Evolutionary conservation across 768 basidiomycete species (phyloP).

Genomic region (Kwoniella newhampshirensis): DNA sequence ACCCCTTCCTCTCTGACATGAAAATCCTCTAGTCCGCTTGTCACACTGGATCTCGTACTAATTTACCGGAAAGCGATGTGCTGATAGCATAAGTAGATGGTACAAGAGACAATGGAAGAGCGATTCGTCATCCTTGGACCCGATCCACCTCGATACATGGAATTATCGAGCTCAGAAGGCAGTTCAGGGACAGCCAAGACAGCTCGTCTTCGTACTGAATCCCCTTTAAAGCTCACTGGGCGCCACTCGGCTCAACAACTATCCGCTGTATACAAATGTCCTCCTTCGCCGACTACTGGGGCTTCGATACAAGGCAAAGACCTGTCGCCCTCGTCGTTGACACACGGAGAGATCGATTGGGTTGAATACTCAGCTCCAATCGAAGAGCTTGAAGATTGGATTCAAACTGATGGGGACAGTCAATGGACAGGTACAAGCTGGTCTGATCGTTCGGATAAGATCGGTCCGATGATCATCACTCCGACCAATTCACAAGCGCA

Average conservation of each 20-base stretch:
- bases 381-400: conserved; percentile 7
- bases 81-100: no score
- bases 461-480: conserved; percentile 11
- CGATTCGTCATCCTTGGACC: conserved; percentile 23
- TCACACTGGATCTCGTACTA: no score
- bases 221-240: no score
- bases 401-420: not conserved
- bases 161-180: conserved; percentile 14
- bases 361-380: conserved; percentile 13
- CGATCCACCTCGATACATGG: conserved; percentile 17
- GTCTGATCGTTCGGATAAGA: not conserved
- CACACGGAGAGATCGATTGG: conserved; percentile 13
- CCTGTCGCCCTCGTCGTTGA: not conserved
- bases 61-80: no score
- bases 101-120: not conserved
- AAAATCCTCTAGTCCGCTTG: no score
- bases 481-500: conserved; percentile 4
- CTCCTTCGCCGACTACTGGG: not conserved
- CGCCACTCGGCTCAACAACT: no score
- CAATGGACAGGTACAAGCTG: conserved; percentile 11
- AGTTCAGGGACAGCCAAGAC: conserved; percentile 7
- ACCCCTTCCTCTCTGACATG: no score
- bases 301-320: not conserved
- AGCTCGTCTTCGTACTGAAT: no score
- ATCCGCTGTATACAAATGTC: not conserved